A percentile compares a stretch with the other conserved stretches of the same genome.
phyloP scores from a whole-genome alignment of 768 basidiomycete genomes.

The Termitomyces eurrhizus region DNA sequence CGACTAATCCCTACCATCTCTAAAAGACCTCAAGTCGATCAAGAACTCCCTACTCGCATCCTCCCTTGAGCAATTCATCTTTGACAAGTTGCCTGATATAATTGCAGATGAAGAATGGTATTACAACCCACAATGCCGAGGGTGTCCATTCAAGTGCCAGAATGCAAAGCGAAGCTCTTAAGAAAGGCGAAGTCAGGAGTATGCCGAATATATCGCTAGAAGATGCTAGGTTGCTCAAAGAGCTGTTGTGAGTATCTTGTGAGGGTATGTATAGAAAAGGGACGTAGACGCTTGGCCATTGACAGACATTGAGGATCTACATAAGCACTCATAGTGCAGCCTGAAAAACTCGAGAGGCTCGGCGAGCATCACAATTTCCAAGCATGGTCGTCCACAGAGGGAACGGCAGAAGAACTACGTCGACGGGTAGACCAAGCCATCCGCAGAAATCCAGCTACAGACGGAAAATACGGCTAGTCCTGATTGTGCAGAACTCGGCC shows the following conservation, averaged over 20 bases:
- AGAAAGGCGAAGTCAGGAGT: slow-evolving; percentile 36
- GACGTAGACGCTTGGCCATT: slow-evolving; percentile 7
- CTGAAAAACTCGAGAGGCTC: slow-evolving; percentile 24
- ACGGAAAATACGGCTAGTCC: no score
- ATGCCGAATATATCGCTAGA: slow-evolving; percentile 47
- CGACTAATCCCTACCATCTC: slow-evolving; percentile 22
- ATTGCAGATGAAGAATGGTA: slow-evolving; percentile 41
- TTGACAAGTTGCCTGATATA: slow-evolving; percentile 37
- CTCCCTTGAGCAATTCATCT: slow-evolving; percentile 41
- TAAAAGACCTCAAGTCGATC: slow-evolving; percentile 37
- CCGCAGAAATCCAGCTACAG: no score
- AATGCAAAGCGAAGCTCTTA: slow-evolving; percentile 32
- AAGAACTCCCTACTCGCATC: slow-evolving; percentile 35
- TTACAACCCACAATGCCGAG: slow-evolving; percentile 44
- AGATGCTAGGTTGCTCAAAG: slow-evolving; percentile 37
- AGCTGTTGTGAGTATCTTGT: slow-evolving; percentile 28
- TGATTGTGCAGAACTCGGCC: no score
- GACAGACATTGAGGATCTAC: slow-evolving; percentile 49
- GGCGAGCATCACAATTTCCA: slow-evolving; percentile 26
- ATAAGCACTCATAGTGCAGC: no score
- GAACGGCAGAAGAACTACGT: no score
- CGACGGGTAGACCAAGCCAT: no score
- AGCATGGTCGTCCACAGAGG: no score
- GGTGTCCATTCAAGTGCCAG: slow-evolving; percentile 36
- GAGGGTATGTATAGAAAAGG: background rate